These are phyloP conservation scores for Triangularia setosa DNA, from an alignment of 2,329 filamentous ascomycete genomes.

Conservation along the genomic window DNA sequence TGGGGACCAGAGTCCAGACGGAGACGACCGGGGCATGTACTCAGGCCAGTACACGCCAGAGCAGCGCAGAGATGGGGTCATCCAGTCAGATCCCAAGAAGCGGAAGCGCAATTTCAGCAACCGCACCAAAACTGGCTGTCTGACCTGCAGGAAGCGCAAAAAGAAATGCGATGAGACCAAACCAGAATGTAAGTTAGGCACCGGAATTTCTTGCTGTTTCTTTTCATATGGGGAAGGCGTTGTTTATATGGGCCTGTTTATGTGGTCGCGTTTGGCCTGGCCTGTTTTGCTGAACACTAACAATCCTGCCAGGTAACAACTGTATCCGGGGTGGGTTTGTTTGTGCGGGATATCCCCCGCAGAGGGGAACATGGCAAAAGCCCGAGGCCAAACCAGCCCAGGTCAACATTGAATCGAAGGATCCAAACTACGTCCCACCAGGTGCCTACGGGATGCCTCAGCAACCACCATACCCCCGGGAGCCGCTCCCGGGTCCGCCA, in stretches of 20 bases:
- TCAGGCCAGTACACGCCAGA: slow-evolving; percentile 45
- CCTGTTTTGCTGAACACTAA: slow-evolving; percentile 15
- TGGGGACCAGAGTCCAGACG: slow-evolving; percentile 51
- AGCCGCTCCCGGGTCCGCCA: slow-evolving; percentile 32
- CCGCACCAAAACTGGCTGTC: slow-evolving; percentile 89
- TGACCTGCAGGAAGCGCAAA: slow-evolving; percentile 87
- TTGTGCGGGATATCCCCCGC: slow-evolving; percentile 86
- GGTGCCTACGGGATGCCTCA: slow-evolving; percentile 61
- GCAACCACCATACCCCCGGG: slow-evolving; percentile 32
- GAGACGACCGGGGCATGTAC: slow-evolving; percentile 45
- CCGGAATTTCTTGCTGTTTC: slow-evolving; percentile 10
- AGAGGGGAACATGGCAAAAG: slow-evolving; percentile 74
- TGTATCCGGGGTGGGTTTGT: slow-evolving; percentile 86
- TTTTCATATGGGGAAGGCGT: neutral
- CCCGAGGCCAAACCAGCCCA: slow-evolving; percentile 64
- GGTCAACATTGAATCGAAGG: slow-evolving; percentile 80
- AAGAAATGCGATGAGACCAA: slow-evolving; percentile 98
- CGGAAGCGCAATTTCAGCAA: slow-evolving; percentile 85
- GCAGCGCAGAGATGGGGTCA: slow-evolving; percentile 44
- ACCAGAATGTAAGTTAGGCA: slow-evolving; percentile 70
- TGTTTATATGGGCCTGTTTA: slow-evolving; percentile 19
- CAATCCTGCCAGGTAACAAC: slow-evolving; percentile 63
- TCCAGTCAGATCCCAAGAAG: slow-evolving; percentile 63
- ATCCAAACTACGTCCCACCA: slow-evolving; percentile 59
- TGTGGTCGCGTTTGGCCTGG: slow-evolving; percentile 14